Evolutionary conservation across 768 basidiomycete genomes (phyloP).

Genomic region (Mycena haematopus): DNA sequence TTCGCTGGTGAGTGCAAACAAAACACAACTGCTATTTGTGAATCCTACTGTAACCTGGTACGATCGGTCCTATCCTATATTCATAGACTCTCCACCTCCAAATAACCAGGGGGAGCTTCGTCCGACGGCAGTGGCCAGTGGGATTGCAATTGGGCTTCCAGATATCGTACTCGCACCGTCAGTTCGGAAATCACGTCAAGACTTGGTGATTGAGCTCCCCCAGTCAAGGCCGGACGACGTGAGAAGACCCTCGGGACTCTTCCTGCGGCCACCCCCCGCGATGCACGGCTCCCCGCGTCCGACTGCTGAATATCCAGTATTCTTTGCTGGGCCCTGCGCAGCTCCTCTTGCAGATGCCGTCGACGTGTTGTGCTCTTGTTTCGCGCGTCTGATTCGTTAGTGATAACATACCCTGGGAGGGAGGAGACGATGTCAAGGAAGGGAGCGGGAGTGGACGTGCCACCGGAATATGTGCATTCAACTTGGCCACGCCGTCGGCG

Average conservation of each 20-base stretch:
- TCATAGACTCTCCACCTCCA: background rate
- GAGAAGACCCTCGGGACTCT: background rate
- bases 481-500: background rate
- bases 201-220: background rate
- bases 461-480: background rate
- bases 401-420: background rate
- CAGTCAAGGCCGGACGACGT: background rate
- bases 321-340: too few relatives aligned
- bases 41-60: too few relatives aligned
- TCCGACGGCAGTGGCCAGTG: background rate
- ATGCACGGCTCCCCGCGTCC: background rate
- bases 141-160: slow-evolving; percentile 12
- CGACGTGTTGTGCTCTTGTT: background rate
- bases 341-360: too few relatives aligned
- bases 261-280: background rate
- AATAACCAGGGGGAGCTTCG: slow-evolving; percentile 6
- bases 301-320: too few relatives aligned
- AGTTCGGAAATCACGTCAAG: background rate
- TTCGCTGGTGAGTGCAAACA: too few relatives aligned
- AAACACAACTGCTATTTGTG: too few relatives aligned
- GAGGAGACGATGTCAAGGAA: background rate
- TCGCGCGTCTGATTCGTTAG: background rate
- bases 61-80: too few relatives aligned
- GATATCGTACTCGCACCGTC: background rate
- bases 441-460: background rate